Evolutionary conservation across 1,139 yeast genomes (phyloP), one percentile per base, ranked within the genome.

Genomic region (Magnusiomyces paraingens): DNA sequence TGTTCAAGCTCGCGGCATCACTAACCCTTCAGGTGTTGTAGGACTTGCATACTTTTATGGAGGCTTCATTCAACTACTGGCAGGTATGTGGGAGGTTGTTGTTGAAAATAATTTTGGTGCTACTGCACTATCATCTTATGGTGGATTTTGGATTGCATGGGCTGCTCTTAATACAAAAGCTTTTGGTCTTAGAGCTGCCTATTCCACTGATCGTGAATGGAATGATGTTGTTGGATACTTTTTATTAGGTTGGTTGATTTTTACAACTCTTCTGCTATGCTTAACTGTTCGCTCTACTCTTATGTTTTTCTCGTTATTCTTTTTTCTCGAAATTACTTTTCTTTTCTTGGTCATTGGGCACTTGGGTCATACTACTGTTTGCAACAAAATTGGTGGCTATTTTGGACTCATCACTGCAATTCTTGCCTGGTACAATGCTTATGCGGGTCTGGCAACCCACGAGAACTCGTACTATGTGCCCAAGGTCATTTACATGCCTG

Each of bases 11-110:
- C 77, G 81, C 66, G 82, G 84, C 18, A 78, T 83, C 35, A 40
- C 53, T 1, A 70, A 70, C 22, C 76, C 83, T 32, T 75, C 77
- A 58, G 74, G 82, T 35, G 83, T 82, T 54, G 77, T 86, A 48
- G 94, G 95, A n/a, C 71, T 83, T 55, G 95, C 95, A 0, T 76
- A 79, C 63, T 88, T 88, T 69, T 88, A 87, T 70, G 96, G 96
- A 55, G 96, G 96, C 11, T 69, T 83, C 12, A 80, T 86, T 50
- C 95, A 88, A 69, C 70, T 77, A 71, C 64, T 77, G 20, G 93
- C 95, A 39, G 93, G 91, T 49, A 78, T 85, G 81, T 84, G 85
- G 79, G 90, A 84, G 66, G 76, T 85, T 69, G 68, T 67, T 0
- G 59, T 67, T 36, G 94, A 89, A 64, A 87, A 88, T 73, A 83